phyloP scores from a whole-genome alignment of 768 basidiomycete species.

The Chalciporus pseudorubinellus region DNA sequence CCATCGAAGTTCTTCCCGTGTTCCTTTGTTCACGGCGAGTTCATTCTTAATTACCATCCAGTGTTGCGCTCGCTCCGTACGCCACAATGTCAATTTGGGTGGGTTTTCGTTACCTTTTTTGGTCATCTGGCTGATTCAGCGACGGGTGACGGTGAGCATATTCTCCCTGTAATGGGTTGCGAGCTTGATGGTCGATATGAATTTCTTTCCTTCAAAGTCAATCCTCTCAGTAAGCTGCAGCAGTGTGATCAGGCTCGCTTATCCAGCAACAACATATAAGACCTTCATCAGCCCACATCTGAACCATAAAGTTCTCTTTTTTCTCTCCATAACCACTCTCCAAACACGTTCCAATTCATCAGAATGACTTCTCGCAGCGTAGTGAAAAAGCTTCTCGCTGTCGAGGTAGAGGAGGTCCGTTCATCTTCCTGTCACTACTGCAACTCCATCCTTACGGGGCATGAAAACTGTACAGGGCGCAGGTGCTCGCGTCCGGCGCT shows the following conservation, averaged over 20 bases:
- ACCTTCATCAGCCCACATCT: background rate
- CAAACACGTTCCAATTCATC: constrained; percentile 1
- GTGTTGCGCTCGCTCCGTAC: no score
- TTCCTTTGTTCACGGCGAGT: no score
- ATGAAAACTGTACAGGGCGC: constrained; percentile 51
- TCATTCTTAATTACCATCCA: no score
- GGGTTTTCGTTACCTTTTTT: background rate
- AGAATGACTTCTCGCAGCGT: constrained; percentile 62
- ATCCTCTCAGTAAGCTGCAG: no score
- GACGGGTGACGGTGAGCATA: constrained; percentile 5
- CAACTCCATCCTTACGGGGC: background rate
- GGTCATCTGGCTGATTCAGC: constrained; percentile 9
- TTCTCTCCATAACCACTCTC: background rate
- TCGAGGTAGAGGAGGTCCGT: constrained; percentile 68
- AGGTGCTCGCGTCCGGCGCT: constrained; percentile 80
- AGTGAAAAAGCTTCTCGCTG: constrained; percentile 71
- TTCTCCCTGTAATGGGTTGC: constrained; percentile 13
- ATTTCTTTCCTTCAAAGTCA: constrained; percentile 3
- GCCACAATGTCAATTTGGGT: no score
- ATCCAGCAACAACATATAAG: constrained; percentile 4
- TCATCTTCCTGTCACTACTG: background rate
- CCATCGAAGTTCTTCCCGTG: no score
- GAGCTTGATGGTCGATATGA: background rate
- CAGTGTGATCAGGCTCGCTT: no score
- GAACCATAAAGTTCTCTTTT: no score